Percentiles rank a stretch among this genome's conserved stretches.
These are phyloP conservation scores for Penicillium olsonii DNA, from an alignment of 2,329 filamentous ascomycete species.

Conservation along the genomic window DNA sequence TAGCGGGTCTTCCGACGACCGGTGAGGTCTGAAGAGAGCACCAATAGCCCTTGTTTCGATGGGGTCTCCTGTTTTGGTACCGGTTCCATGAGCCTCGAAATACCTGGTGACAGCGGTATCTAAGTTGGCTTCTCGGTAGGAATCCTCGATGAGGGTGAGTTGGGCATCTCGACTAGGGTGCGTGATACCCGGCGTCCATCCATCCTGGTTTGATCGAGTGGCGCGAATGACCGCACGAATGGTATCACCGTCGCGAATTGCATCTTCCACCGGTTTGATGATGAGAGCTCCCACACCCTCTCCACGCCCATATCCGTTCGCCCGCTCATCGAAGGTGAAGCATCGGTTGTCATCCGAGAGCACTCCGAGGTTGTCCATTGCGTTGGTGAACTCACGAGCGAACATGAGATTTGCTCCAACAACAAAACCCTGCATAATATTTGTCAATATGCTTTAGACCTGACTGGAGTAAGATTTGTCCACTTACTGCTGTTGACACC, in stretches of 20 bases:
- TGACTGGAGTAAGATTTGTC: too few relatives aligned
- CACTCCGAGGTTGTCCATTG: neutral
- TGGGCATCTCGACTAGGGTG: conserved; percentile 3
- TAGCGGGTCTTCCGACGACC: conserved; percentile 10
- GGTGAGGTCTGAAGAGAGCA: neutral
- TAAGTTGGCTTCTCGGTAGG: conserved; percentile 1
- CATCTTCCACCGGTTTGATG: neutral
- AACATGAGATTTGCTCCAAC: neutral
- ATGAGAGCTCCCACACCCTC: neutral
- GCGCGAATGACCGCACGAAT: conserved; percentile 5
- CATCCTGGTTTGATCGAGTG: conserved; percentile 18
- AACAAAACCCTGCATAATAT: neutral
- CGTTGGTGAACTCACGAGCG: neutral
- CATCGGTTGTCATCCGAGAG: neutral
- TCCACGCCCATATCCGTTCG: neutral
- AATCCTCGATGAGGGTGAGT: neutral
- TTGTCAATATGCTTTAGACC: too few relatives aligned
- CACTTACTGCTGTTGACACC: neutral
- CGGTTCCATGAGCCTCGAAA: conserved; percentile 24
- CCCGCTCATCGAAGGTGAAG: neutral
- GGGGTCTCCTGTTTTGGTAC: conserved; percentile 20
- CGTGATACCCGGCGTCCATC: conserved; percentile 13
- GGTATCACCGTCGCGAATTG: neutral
- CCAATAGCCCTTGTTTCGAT: conserved; percentile 15
- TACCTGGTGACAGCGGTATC: conserved; percentile 8